phyloP scores from a whole-genome alignment of 2,329 filamentous ascomycete genomes.

The Tolypocladium endophyticum region DNA sequence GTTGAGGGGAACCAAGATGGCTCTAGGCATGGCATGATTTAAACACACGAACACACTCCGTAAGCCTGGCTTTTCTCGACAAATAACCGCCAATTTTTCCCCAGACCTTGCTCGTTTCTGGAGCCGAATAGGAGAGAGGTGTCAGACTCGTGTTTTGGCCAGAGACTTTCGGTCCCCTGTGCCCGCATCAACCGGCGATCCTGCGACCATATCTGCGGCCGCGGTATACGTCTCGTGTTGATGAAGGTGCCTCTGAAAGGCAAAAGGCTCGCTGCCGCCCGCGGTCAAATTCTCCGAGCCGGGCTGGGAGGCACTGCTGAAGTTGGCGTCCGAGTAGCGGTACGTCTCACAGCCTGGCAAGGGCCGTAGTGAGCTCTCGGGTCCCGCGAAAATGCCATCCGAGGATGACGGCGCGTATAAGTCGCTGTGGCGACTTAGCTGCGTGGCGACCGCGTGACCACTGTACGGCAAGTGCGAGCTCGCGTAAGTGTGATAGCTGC shows the following conservation, averaged over 20 bases:
- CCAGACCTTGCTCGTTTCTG: neutral
- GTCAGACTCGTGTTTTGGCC: neutral
- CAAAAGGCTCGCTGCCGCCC: neutral
- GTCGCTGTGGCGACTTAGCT: neutral
- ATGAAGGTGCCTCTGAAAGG: neutral
- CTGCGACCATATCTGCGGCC: neutral
- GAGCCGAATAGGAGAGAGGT: neutral
- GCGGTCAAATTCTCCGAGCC: neutral
- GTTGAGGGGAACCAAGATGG: neutral
- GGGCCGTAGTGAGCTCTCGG: neutral
- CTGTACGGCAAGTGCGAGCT: neutral
- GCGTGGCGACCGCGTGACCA: neutral
- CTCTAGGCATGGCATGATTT: neutral
- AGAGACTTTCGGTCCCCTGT: neutral
- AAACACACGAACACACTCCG: slow-evolving; percentile 1
- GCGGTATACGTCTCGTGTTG: neutral
- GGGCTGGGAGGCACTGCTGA: neutral
- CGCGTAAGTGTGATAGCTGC: neutral
- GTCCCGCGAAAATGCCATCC: neutral
- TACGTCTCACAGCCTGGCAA: neutral
- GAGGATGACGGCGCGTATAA: neutral
- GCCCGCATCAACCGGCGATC: neutral
- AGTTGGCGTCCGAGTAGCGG: neutral
- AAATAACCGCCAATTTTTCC: neutral
- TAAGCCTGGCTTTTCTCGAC: neutral